phyloP scores from a whole-genome alignment of 495 filamentous ascomycete species.

The Annulohypoxylon stygium region DNA sequence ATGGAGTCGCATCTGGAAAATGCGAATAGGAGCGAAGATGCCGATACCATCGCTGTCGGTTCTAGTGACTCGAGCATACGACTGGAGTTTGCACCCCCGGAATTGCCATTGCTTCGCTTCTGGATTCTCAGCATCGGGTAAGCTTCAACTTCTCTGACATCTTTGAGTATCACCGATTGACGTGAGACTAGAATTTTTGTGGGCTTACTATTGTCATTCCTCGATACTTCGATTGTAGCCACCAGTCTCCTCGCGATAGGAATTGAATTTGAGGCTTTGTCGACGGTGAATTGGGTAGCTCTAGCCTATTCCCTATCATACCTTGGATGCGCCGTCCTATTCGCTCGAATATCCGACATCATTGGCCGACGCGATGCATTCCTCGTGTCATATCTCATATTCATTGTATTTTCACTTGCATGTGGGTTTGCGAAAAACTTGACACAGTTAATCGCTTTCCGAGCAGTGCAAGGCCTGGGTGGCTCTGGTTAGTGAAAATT shows the following conservation, averaged over 20 bases:
- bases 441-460: slow-evolving; percentile 60
- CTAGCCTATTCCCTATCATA: slow-evolving; percentile 62
- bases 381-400: slow-evolving; percentile 61
- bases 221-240: slow-evolving; percentile 63
- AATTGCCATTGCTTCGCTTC: slow-evolving; percentile 38
- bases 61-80: slow-evolving; percentile 34
- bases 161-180: slow-evolving; percentile 29
- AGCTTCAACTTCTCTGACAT: slow-evolving; percentile 14
- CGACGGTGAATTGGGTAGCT: slow-evolving; percentile 61
- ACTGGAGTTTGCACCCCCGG: slow-evolving; percentile 20
- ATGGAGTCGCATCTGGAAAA: slow-evolving; percentile 15
- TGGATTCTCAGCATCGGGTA: slow-evolving; percentile 44
- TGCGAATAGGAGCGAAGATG: slow-evolving; percentile 26
- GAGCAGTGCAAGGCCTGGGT: slow-evolving; percentile 61
- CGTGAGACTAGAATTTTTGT: slow-evolving; percentile 35
- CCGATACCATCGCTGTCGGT: slow-evolving; percentile 13
- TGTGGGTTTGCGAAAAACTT: slow-evolving; percentile 64
- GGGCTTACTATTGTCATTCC: slow-evolving; percentile 56
- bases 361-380: slow-evolving; percentile 65
- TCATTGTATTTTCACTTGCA: slow-evolving; percentile 67
- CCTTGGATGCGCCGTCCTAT: slow-evolving; percentile 61
- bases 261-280: slow-evolving; percentile 53
- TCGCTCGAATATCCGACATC: slow-evolving; percentile 66
- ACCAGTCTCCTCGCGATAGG: slow-evolving; percentile 61
- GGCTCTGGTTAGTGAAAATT: slow-evolving; percentile 54